Evolutionary conservation across 140 eudicot species (phyloP), one percentile per base, ranked within the genome.

Genomic region (Bidens hawaiensis): DNA sequence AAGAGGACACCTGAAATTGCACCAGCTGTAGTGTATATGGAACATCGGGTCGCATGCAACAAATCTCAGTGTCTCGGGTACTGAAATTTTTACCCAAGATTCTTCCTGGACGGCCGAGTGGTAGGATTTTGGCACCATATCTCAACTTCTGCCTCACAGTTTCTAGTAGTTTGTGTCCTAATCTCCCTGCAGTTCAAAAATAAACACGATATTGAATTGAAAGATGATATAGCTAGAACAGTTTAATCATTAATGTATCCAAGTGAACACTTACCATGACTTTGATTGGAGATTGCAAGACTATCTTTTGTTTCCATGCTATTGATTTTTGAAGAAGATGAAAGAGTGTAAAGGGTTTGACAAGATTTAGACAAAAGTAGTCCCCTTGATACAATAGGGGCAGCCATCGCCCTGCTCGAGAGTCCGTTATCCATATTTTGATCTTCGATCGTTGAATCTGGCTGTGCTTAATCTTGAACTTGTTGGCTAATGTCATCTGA

Each of bases 1-100:
- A 83, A 83, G 21, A 79, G 62, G 36, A 72, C 25, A 40, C 85
- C 85, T 64, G 83, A 55, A 26, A 79, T 73, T 9, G 81, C 76
- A 53, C 81, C 81, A 2, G 81, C 75, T 55, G 85, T 79, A 23
- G 81, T 83, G 26, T 71, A 79, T 28, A 83, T 41, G 66, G 48
- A 60, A 67, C 85, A 83, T 10, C 50, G 64, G 6, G 75, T 54
- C 30, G 76, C 76, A 67, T 79, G 71, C 60, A 76, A 23, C 49
- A 83, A 24, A 49, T 70, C 70, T 83, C 89, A 1, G 73, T 73
- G 23, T 65, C 71, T 2, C 5, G 43, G 11, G 55, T 58, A 57
- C 79, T 51, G 25, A 79, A 83, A 18, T 51, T 43, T 17, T 75
- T 64, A 19, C 70, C 67, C 21, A 76, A 80, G 5, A 52, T 64